Evolutionary conservation across 108 stramenopile species (phyloP).

Genomic region (Nitzschia palea): DNA sequence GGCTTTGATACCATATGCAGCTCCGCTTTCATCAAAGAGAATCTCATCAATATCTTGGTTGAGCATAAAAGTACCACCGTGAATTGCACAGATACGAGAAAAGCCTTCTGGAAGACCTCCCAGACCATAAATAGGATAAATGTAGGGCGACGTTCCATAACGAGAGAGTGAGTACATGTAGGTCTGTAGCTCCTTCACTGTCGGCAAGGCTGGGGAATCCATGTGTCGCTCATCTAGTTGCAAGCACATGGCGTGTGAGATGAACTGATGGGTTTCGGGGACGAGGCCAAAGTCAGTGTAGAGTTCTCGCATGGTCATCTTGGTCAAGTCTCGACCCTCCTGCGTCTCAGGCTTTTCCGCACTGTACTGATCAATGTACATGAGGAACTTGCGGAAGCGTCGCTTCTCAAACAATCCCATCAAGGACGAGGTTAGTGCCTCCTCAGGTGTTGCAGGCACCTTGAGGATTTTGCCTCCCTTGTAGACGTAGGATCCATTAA

Average conservation of each 20-base stretch:
- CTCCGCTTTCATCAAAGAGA: slow-evolving; percentile 81
- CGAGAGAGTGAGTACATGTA: slow-evolving; percentile 93
- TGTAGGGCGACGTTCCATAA: slow-evolving; percentile 97
- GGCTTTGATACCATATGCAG: slow-evolving; percentile 89
- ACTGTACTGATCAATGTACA: slow-evolving; percentile 89
- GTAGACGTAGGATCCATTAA: slow-evolving; percentile 97
- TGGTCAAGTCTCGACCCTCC: slow-evolving; percentile 85
- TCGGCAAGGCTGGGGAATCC: slow-evolving; percentile 85
- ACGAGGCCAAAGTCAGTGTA: slow-evolving; percentile 92
- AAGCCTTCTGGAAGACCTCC: slow-evolving; percentile 99
- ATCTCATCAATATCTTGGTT: slow-evolving; percentile 97
- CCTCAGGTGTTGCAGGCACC: slow-evolving; percentile 90
- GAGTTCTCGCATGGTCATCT: slow-evolving; percentile 94
- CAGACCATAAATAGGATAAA: slow-evolving; percentile 98
- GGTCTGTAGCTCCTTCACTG: slow-evolving; percentile 89
- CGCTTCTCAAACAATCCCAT: slow-evolving; percentile 99
- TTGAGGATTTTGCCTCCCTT: slow-evolving; percentile 92
- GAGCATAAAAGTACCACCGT: slow-evolving; percentile 99
- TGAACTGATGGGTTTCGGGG: slow-evolving; percentile 96
- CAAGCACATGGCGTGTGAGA: slow-evolving; percentile 99
- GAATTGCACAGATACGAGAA: slow-evolving; percentile 97
- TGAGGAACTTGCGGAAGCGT: slow-evolving; percentile 96
- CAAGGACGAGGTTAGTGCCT: slow-evolving; percentile 89
- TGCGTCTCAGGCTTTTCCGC: slow-evolving; percentile 71
- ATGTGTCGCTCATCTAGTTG: slow-evolving; percentile 93